phyloP scores from a whole-genome alignment of 2,329 filamentous ascomycete genomes.

The Colletotrichum chlorophyti region DNA sequence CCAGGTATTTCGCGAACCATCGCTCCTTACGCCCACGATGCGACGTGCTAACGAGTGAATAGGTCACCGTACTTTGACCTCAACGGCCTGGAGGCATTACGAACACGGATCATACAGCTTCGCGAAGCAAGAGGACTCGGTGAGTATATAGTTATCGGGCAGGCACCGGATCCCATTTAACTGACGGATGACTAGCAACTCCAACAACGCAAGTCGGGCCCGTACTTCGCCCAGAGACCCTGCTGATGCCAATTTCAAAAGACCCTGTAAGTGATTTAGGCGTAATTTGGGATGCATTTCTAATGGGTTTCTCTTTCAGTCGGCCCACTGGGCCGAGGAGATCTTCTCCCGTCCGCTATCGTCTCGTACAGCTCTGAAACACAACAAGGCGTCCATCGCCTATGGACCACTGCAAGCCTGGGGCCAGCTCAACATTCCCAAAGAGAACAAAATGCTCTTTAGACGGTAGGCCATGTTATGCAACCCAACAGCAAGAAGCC shows the following conservation, averaged over 20 bases:
- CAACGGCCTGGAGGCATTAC: conserved; percentile 58
- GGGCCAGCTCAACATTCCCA: conserved; percentile 51
- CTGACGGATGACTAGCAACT: too few species aligned
- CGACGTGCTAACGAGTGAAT: neutral
- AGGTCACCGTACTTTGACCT: conserved; percentile 62
- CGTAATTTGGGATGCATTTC: neutral
- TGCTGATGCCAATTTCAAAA: conserved; percentile 33
- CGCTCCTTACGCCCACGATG: neutral
- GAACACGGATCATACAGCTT: conserved; percentile 56
- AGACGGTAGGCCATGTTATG: conserved; percentile 62
- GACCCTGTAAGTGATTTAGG: conserved; percentile 30
- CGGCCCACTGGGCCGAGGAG: conserved; percentile 65
- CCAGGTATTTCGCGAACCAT: conserved; percentile 45
- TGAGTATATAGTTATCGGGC: too few species aligned
- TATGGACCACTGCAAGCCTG: conserved; percentile 53
- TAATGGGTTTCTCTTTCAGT: conserved; percentile 40
- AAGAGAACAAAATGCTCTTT: conserved; percentile 59
- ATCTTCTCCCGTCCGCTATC: conserved; percentile 64
- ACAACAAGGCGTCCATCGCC: conserved; percentile 46
- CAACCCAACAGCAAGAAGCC: too few species aligned
- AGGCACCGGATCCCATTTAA: too few species aligned
- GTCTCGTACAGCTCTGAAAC: conserved; percentile 55
- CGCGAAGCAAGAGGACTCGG: conserved; percentile 61
- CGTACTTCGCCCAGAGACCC: conserved; percentile 40
- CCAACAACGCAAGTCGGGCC: conserved; percentile 43